Conservation (phyloP, 73 alveolate species). For the Effrenium voratum region DNA sequence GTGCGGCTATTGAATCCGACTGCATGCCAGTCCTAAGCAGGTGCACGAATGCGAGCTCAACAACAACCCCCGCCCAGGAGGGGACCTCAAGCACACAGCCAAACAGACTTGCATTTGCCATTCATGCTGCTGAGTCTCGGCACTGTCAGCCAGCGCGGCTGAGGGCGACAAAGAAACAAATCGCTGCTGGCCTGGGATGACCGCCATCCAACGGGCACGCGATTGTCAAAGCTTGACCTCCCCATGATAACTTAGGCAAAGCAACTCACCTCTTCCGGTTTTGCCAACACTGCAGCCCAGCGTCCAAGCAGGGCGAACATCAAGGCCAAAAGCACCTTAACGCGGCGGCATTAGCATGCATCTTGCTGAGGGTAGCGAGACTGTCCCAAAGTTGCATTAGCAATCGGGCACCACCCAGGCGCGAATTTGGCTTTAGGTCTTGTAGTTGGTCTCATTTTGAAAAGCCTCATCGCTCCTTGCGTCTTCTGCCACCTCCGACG, state of each 20-base stretch:
- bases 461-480: too few relatives aligned
- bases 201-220: not conserved
- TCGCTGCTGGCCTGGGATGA: slow-evolving; percentile 11
- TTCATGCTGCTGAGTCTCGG: not conserved
- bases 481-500: too few relatives aligned
- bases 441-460: too few relatives aligned
- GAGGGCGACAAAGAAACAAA: not conserved
- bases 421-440: too few relatives aligned
- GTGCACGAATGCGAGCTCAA: not conserved
- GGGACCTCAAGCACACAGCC: not conserved
- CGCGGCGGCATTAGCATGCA: too few relatives aligned
- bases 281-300: not conserved
- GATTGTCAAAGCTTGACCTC: too few relatives aligned
- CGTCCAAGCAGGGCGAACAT: not conserved
- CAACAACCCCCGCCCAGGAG: too few relatives aligned
- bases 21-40: slow-evolving; percentile 14
- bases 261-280: not conserved
- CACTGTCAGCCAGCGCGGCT: slow-evolving; percentile 4
- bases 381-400: too few relatives aligned
- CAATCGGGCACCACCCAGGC: too few relatives aligned
- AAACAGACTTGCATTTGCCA: not conserved
- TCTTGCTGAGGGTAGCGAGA: too few relatives aligned
- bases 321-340: slow-evolving; percentile 17
- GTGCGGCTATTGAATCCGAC: slow-evolving; percentile 29
- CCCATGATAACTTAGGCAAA: too few relatives aligned